Conservation (phyloP, 2,329 filamentous ascomycete genomes). For the Sporothrix euskadiensis region DNA sequence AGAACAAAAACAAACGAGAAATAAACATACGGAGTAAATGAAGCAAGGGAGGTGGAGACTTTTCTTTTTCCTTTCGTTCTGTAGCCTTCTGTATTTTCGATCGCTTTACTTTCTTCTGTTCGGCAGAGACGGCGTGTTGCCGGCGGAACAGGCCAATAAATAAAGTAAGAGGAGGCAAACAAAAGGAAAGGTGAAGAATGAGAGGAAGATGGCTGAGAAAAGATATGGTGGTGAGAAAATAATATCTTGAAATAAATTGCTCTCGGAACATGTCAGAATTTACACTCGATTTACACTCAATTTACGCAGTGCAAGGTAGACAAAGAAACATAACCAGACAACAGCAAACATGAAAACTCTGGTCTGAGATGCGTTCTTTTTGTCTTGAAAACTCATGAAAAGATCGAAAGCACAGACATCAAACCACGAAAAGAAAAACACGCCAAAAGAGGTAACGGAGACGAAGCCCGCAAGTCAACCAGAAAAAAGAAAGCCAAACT, state of each 20-base stretch:
- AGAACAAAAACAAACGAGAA: neutral
- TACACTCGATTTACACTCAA: neutral
- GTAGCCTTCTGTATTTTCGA: neutral
- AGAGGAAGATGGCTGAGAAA: neutral
- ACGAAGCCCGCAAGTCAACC: neutral
- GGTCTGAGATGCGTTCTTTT: neutral
- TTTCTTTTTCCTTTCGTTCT: neutral
- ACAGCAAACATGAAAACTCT: neutral
- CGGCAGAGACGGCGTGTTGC: conserved; percentile 1
- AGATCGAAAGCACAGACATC: conserved; percentile 3
- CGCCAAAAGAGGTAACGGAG: neutral
- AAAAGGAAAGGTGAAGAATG: neutral
- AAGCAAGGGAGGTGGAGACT: neutral
- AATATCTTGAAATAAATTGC: neutral
- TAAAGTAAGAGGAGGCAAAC: neutral
- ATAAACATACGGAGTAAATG: neutral
- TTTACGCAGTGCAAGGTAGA: neutral
- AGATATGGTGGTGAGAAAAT: neutral
- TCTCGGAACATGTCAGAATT: neutral
- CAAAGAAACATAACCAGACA: neutral
- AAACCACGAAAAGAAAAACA: neutral
- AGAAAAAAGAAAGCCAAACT: neutral
- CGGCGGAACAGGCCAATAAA: neutral
- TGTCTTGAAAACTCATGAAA: neutral
- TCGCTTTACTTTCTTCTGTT: neutral